phyloP scores from a whole-genome alignment of 2,329 filamentous ascomycete species.

The Colletotrichum lini region DNA sequence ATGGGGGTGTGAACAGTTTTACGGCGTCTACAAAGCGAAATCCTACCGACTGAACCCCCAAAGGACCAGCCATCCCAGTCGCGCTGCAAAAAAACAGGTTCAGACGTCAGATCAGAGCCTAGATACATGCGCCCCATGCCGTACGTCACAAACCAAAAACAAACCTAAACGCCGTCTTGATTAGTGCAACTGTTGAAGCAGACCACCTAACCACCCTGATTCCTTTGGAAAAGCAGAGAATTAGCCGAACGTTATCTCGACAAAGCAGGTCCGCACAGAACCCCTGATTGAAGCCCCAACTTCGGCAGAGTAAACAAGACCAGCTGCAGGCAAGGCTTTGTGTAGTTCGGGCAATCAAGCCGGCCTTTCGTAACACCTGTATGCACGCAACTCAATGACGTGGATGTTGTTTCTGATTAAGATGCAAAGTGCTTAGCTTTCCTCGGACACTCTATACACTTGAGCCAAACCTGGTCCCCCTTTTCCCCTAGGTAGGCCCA shows the following conservation, averaged over 20 bases:
- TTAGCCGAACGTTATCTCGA: constrained; percentile 12
- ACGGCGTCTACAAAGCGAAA: too few species aligned
- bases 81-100: not conserved
- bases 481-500: not conserved
- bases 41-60: not conserved
- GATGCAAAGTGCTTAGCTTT: constrained; percentile 32
- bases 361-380: not conserved
- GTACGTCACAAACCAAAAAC: not conserved
- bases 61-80: not conserved
- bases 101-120: not conserved
- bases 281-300: not conserved
- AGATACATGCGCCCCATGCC: not conserved
- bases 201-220: not conserved
- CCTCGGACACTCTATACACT: constrained; percentile 35
- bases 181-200: constrained; percentile 10
- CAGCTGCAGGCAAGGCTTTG: not conserved
- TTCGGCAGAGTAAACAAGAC: not conserved
- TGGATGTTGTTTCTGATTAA: constrained; percentile 24
- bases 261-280: not conserved
- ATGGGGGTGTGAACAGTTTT: too few species aligned
- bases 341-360: not conserved
- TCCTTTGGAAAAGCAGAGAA: too few species aligned
- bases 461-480: constrained; percentile 21
- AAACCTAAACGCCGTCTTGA: too few species aligned
- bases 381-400: not conserved